Percentiles rank a stretch among this genome's conserved stretches.
Evolutionary conservation across 1,284 basidiomycete genomes (phyloP).

Genomic region (Lentinula novae-zelandiae): DNA sequence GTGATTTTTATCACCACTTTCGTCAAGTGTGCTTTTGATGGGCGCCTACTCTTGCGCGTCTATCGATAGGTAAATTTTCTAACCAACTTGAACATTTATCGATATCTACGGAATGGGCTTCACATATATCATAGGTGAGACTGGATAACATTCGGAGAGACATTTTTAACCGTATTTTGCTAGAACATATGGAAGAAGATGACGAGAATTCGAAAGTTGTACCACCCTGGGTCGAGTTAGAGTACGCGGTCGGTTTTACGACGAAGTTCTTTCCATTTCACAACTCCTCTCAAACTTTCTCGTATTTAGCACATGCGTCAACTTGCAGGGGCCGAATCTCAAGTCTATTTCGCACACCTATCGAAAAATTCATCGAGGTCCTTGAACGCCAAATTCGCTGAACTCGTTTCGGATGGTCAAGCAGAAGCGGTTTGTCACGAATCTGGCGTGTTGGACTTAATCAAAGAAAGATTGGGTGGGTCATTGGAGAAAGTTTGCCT

Average conservation of each 20-base stretch:
- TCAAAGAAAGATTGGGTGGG: conserved; percentile 42
- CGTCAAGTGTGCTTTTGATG: too few relatives aligned
- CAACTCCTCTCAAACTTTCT: neutral
- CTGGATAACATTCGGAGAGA: neutral
- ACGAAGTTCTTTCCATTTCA: neutral
- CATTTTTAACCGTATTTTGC: neutral
- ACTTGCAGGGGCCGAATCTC: conserved; percentile 62
- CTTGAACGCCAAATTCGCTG: conserved; percentile 43
- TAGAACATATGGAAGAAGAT: conserved; percentile 96
- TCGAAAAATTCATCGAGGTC: conserved; percentile 65
- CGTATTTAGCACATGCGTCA: conserved; percentile 74
- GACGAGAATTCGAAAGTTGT: conserved; percentile 67
- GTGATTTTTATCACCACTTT: neutral
- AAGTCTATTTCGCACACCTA: conserved; percentile 83
- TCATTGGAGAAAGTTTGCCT: conserved; percentile 71
- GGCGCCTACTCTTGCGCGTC: too few relatives aligned
- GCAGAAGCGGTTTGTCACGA: conserved; percentile 60
- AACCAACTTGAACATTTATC: neutral
- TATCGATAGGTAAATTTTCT: neutral
- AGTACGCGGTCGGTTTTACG: conserved; percentile 51
- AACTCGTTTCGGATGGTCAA: conserved; percentile 20
- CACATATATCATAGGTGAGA: conserved; percentile 35
- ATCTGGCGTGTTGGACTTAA: conserved; percentile 62
- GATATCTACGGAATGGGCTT: conserved; percentile 24
- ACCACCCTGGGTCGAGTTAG: conserved; percentile 88